Evolutionary conservation across 208 protist species (phyloP).

Genomic region (Vickermania spadyakhi): DNA sequence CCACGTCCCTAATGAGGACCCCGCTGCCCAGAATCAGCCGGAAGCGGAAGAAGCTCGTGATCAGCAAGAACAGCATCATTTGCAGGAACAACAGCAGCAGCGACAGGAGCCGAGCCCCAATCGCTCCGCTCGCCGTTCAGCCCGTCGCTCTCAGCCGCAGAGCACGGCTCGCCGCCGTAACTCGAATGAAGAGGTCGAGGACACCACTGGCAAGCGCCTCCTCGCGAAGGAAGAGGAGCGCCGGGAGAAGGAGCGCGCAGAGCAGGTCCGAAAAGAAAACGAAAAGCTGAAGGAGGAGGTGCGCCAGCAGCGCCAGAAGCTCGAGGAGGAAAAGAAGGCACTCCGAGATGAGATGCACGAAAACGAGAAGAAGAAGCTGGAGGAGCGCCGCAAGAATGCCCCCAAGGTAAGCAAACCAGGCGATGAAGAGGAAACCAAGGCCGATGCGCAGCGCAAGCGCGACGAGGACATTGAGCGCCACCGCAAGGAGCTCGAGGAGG

Average conservation of each 20-base stretch:
- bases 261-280: conserved; percentile 3
- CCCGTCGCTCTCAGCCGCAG: background rate
- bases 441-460: background rate
- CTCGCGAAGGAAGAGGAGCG: conserved; percentile 20
- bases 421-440: too few species aligned
- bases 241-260: background rate
- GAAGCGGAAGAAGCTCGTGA: background rate
- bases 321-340: conserved; percentile 11
- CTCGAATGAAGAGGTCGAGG: background rate
- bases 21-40: background rate
- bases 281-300: conserved; percentile 12
- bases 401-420: too few species aligned
- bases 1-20: too few species aligned
- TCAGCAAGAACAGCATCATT: background rate
- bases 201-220: conserved; percentile 19
- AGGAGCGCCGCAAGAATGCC: background rate
- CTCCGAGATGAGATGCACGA: conserved; percentile 30
- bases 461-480: background rate
- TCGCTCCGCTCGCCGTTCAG: background rate
- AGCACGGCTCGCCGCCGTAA: background rate
- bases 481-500: background rate
- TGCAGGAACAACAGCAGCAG: background rate
- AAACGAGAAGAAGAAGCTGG: conserved; percentile 10
- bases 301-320: background rate
- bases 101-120: background rate